Evolutionary conservation across 176 grass and related monocot genomes (phyloP).

Genomic region (Avena atlantica): DNA sequence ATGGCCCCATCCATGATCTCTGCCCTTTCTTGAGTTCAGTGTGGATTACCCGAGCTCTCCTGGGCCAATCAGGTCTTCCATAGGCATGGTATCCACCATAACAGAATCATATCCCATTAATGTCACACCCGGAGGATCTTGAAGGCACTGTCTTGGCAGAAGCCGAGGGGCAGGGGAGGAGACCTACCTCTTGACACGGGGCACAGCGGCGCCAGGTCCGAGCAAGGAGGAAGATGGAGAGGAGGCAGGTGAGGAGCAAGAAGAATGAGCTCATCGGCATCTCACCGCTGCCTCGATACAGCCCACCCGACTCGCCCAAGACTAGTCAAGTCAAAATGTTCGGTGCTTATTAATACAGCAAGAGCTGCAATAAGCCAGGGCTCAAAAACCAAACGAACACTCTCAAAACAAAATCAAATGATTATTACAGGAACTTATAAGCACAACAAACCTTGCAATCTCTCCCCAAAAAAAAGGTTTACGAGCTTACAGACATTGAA

Average conservation of each 20-base stretch:
- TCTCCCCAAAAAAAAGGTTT: not conserved
- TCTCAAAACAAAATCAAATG: not conserved
- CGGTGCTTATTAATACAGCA: not conserved
- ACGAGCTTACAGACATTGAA: not conserved
- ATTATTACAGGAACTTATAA: not conserved
- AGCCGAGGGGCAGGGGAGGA: not conserved
- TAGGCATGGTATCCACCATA: conserved; percentile 69
- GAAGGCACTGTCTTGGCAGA: conserved; percentile 24
- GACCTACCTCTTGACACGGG: conserved; percentile 64
- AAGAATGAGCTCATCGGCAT: conserved; percentile 11
- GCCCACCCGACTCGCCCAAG: not conserved
- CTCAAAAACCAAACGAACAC: too few species aligned
- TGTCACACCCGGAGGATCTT: conserved; percentile 79
- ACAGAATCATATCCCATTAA: conserved; percentile 77
- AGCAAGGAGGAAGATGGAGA: conserved; percentile 46
- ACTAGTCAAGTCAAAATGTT: not conserved
- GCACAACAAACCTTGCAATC: not conserved
- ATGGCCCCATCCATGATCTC: conserved; percentile 45
- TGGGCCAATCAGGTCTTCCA: conserved; percentile 75
- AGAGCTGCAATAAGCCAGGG: not conserved
- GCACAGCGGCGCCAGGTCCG: conserved; percentile 35
- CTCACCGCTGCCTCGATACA: not conserved
- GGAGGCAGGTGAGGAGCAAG: conserved; percentile 42
- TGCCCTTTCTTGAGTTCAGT: conserved; percentile 57
- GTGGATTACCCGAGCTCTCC: conserved; percentile 69